phyloP scores from a whole-genome alignment of 2,329 filamentous ascomycete species.

The Xylaria hypoxylon region DNA sequence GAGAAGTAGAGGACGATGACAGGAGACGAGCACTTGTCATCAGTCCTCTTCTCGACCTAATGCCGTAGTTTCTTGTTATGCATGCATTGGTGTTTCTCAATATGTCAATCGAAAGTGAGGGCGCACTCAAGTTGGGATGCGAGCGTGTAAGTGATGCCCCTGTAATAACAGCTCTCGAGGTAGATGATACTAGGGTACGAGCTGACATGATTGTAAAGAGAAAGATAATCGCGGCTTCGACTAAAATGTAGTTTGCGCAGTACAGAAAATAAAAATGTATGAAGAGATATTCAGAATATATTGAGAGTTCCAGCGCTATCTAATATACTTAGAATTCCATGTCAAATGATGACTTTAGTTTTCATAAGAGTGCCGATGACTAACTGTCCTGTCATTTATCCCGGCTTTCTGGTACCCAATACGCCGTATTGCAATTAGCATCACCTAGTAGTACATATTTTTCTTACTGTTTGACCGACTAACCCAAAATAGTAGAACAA shows the following conservation, averaged over 20 bases:
- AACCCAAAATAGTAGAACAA: too few species aligned
- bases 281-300: not conserved
- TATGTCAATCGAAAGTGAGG: not conserved
- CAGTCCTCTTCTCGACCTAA: not conserved
- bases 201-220: not conserved
- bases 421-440: constrained; percentile 23
- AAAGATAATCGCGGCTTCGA: not conserved
- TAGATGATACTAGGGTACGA: not conserved
- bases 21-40: not conserved
- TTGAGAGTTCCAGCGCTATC: not conserved
- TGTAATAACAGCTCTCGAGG: not conserved
- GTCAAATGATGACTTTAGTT: not conserved
- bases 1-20: constrained; percentile 7
- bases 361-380: not conserved
- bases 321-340: not conserved
- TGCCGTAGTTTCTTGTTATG: not conserved
- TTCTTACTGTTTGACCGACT: too few species aligned
- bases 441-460: too few species aligned
- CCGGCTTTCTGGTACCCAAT: not conserved
- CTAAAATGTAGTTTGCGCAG: not conserved
- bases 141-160: constrained; percentile 24
- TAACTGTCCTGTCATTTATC: not conserved
- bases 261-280: not conserved
- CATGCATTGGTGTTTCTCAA: not conserved
- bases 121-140: not conserved